Evolutionary conservation across 208 protist genomes (phyloP).

Genomic region (Porcisia hertigi): DNA sequence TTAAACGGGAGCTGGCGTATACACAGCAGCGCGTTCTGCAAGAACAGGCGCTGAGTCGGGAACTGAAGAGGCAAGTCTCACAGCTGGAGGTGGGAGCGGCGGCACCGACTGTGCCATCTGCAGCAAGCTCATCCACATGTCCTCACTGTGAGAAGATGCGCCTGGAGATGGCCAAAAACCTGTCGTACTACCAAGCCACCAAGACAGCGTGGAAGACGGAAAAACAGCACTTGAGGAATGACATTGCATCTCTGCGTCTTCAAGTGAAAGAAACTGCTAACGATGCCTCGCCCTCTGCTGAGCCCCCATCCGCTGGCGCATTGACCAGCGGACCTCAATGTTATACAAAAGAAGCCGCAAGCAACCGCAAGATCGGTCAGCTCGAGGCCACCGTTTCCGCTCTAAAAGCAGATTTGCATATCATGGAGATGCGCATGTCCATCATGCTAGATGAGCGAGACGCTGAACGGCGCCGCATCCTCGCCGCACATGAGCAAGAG

Average conservation of each 20-base stretch:
- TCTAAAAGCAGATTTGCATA: constrained; percentile 43
- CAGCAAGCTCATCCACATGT: not conserved
- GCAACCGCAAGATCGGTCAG: constrained; percentile 34
- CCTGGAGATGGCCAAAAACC: constrained; percentile 23
- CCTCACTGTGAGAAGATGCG: constrained; percentile 3
- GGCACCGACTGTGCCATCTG: constrained; percentile 8
- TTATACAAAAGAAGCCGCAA: constrained; percentile 3
- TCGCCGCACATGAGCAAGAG: constrained; percentile 49
- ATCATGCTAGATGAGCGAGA: constrained; percentile 44
- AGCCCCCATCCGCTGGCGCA: not conserved
- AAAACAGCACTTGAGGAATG: constrained; percentile 20
- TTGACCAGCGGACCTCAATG: not conserved
- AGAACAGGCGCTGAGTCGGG: constrained; percentile 31
- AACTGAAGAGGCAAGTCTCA: constrained; percentile 28
- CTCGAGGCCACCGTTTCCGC: constrained; percentile 40
- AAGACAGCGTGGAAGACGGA: constrained; percentile 25
- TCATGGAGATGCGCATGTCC: constrained; percentile 53
- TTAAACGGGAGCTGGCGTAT: constrained; percentile 43
- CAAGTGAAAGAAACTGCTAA: constrained; percentile 9
- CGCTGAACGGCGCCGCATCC: constrained; percentile 49
- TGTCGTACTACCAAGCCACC: constrained; percentile 11
- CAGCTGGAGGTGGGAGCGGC: constrained; percentile 28
- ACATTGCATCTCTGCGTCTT: constrained; percentile 21
- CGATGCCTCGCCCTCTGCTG: not conserved
- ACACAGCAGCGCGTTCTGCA: constrained; percentile 37